These are phyloP conservation scores for Penicillium tannophilum DNA, from an alignment of 495 filamentous ascomycete species.

Conservation along the genomic window DNA sequence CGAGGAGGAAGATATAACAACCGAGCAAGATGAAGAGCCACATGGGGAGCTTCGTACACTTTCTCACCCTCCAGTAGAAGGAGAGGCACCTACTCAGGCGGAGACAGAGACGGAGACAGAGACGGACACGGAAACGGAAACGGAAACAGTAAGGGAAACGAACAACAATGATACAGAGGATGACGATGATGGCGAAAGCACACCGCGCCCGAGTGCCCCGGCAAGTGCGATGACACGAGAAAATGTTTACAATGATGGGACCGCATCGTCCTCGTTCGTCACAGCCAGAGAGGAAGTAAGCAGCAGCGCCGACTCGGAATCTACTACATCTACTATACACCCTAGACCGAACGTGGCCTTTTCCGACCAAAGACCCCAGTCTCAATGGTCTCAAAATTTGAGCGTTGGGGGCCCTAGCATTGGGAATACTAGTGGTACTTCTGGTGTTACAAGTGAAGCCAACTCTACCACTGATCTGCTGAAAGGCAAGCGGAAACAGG, in stretches of 20 bases:
- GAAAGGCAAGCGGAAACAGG: slow-evolving; percentile 27
- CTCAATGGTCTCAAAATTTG: slow-evolving; percentile 20
- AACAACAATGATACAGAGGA: slow-evolving; percentile 10
- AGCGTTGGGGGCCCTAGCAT: slow-evolving; percentile 21
- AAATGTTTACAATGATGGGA: slow-evolving; percentile 17
- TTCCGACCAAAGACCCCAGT: slow-evolving; percentile 11
- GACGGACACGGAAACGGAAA: slow-evolving; percentile 5
- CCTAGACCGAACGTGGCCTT: slow-evolving; percentile 1
- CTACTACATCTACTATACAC: slow-evolving; percentile 23
- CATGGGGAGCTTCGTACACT: slow-evolving; percentile 25
- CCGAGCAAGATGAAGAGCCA: slow-evolving; percentile 23
- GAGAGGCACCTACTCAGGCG: not conserved
- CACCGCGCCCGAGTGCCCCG: slow-evolving; percentile 17
- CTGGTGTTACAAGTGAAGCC: slow-evolving; percentile 34
- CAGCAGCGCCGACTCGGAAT: slow-evolving; percentile 19
- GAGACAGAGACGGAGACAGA: slow-evolving; percentile 17
- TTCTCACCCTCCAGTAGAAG: slow-evolving; percentile 16
- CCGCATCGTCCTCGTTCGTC: slow-evolving; percentile 33
- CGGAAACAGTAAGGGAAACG: not conserved
- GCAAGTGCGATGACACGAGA: slow-evolving; percentile 4
- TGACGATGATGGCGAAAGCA: slow-evolving; percentile 13
- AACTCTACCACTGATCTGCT: slow-evolving; percentile 44
- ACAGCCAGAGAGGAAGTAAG: slow-evolving; percentile 31
- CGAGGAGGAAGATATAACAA: slow-evolving; percentile 20
- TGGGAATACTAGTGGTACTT: slow-evolving; percentile 22